Evolutionary conservation across 495 filamentous ascomycete species (phyloP).

Genomic region (Penicillium macrosclerotiorum): DNA sequence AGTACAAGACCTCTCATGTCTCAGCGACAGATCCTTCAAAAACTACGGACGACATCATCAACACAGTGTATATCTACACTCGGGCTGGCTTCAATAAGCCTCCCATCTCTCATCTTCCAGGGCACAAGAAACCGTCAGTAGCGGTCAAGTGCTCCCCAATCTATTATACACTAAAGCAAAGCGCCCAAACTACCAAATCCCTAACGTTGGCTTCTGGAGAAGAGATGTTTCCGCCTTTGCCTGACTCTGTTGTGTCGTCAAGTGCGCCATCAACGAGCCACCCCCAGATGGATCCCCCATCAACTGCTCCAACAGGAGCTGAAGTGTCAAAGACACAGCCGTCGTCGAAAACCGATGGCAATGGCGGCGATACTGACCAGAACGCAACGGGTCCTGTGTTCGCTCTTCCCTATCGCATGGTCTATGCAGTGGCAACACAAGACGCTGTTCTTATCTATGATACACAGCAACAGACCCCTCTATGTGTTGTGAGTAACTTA

Average conservation of each 20-base stretch:
- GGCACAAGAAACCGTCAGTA: conserved; percentile 97
- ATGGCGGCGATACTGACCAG: conserved; percentile 46
- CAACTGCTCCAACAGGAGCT: conserved; percentile 47
- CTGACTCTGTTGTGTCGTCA: conserved; percentile 72
- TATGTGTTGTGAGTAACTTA: conserved; percentile 92
- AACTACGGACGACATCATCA: conserved; percentile 79
- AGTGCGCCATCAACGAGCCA: conserved; percentile 50
- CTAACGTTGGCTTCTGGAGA: conserved; percentile 81
- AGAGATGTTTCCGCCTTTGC: conserved; percentile 76
- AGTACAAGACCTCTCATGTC: conserved; percentile 81
- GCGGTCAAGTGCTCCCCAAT: conserved; percentile 92
- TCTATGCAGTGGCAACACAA: conserved; percentile 96
- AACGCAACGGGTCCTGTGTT: conserved; percentile 67
- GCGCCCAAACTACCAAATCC: conserved; percentile 67
- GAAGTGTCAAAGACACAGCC: conserved; percentile 44
- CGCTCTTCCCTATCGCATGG: conserved; percentile 83
- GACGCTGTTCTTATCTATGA: conserved; percentile 96
- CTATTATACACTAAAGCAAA: conserved; percentile 76
- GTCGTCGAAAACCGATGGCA: conserved; percentile 55
- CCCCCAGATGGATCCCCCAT: conserved; percentile 78
- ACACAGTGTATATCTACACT: conserved; percentile 98
- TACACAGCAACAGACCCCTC: conserved; percentile 90
- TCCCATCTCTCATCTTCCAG: conserved; percentile 94
- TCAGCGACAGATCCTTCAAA: conserved; percentile 65
- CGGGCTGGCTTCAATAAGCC: conserved; percentile 95